Evolutionary conservation across 495 filamentous ascomycete species (phyloP), one percentile per base, ranked within the genome.

Genomic region (Talaromyces thailandensis): DNA sequence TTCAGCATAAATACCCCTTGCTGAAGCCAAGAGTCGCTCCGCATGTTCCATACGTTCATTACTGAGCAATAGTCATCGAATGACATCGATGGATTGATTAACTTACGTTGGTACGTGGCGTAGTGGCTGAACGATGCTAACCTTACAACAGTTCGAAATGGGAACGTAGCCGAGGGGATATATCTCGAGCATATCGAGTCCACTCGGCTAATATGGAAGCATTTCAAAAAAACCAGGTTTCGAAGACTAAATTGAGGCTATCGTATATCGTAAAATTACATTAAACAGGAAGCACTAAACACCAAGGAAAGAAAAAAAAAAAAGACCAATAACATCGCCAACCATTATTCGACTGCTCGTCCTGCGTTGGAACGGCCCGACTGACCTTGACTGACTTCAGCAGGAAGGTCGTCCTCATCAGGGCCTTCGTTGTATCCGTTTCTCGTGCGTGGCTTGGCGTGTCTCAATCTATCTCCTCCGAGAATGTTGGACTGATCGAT

Each of bases 381-480:
- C 6, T 56, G 24, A 24, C 64, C 64, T 31, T 63, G 52, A 8
- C 60, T 18, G 21, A 65, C 64, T 3, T 61, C 60, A 37, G 23
- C 59, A 2, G 73, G 71, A 43, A 72, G 55, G 11, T 73, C 70
- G 60, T 67, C 64, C 61, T 72, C 73, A 6, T 66, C 66, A 14
- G 67, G 68, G 0, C 73, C 71, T 63, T 75, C 71, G 23, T 61
- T 70, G 28, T 75, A 75, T 28, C 28, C 31, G 25, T 66, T 66
- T 12, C 43, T n/a, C 7, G 68, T 56, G 40, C 58, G 62, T 9
- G 71, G 69, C 63, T 71, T 68, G 16, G 69, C 62, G 58, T 70
- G 69, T 35, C 73, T 70, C 16, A 70, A 64, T 6, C 67, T 56
- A 23, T 70, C 67, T 14, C 72, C 72, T 9, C 11, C 9, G 23